phyloP scores from a whole-genome alignment of 768 basidiomycete genomes.

The Lentinula lateritia region DNA sequence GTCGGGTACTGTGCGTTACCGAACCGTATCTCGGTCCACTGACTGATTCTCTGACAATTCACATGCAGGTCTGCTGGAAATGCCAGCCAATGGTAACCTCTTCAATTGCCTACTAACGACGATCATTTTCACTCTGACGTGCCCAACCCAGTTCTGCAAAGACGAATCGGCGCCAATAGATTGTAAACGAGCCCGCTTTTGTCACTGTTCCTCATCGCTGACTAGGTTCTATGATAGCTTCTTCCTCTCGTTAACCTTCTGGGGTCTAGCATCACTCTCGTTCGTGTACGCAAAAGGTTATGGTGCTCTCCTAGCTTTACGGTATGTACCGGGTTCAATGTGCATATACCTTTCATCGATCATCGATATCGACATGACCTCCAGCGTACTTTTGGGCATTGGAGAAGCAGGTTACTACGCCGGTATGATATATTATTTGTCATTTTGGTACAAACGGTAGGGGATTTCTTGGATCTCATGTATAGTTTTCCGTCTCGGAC shows the following conservation, averaged over 20 bases:
- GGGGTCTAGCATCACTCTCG: slow-evolving; percentile 49
- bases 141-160: slow-evolving; percentile 40
- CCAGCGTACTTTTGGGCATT: slow-evolving; percentile 52
- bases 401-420: slow-evolving; percentile 58
- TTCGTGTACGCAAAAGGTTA: slow-evolving; percentile 54
- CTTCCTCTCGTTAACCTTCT: slow-evolving; percentile 46
- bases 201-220: not conserved
- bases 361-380: not conserved
- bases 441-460: slow-evolving; percentile 45
- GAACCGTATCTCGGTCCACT: not conserved
- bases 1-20: slow-evolving; percentile 47
- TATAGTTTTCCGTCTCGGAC: not conserved
- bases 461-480: not conserved
- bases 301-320: slow-evolving; percentile 38
- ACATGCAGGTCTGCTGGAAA: slow-evolving; percentile 42
- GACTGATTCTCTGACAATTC: not conserved
- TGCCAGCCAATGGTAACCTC: slow-evolving; percentile 45
- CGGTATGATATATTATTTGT: slow-evolving; percentile 57
- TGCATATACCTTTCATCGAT: not conserved
- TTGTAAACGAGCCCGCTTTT: slow-evolving; percentile 29
- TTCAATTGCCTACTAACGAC: not conserved
- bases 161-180: slow-evolving; percentile 51
- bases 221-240: slow-evolving; percentile 29
- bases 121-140: not conserved
- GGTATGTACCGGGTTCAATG: slow-evolving; percentile 11